phyloP scores from a whole-genome alignment of 768 basidiomycete genomes.

The Tricholoma furcatifolium region DNA sequence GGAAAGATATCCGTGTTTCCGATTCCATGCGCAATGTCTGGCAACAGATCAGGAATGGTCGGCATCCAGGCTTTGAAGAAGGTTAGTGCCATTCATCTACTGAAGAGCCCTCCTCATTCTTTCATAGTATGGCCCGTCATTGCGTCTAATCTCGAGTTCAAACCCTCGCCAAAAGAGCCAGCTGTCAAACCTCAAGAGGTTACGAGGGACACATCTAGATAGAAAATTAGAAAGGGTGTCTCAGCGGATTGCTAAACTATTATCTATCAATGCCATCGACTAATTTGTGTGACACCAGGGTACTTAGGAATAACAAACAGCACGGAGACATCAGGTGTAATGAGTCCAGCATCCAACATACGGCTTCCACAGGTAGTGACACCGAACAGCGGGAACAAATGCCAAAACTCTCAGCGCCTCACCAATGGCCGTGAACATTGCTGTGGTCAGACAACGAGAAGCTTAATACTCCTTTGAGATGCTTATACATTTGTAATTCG shows the following conservation, averaged over 20 bases:
- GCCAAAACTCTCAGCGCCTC: slow-evolving; percentile 20
- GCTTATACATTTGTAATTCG: slow-evolving; percentile 2
- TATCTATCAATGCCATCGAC: slow-evolving; percentile 44
- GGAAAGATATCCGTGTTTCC: slow-evolving; percentile 82
- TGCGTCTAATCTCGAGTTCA: slow-evolving; percentile 60
- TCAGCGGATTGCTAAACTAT: no score
- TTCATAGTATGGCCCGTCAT: slow-evolving; percentile 66
- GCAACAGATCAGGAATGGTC: slow-evolving; percentile 80
- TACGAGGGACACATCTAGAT: slow-evolving; percentile 13
- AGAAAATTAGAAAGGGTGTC: no score
- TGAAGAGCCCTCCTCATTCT: slow-evolving; percentile 11
- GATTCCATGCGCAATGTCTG: slow-evolving; percentile 81
- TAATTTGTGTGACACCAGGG: slow-evolving; percentile 10
- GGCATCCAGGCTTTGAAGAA: slow-evolving; percentile 88
- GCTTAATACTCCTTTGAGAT: background rate
- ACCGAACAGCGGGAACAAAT: slow-evolving; percentile 37
- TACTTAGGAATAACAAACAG: background rate
- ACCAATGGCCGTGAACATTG: slow-evolving; percentile 24
- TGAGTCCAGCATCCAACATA: slow-evolving; percentile 41
- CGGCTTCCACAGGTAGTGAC: slow-evolving; percentile 40
- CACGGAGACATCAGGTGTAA: no score
- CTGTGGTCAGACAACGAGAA: slow-evolving; percentile 9
- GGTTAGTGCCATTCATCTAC: slow-evolving; percentile 36
- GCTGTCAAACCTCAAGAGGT: slow-evolving; percentile 15
- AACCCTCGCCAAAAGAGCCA: slow-evolving; percentile 29